phyloP scores from a whole-genome alignment of 2,329 filamentous ascomycete species.

The Hypoxylon sp. region DNA sequence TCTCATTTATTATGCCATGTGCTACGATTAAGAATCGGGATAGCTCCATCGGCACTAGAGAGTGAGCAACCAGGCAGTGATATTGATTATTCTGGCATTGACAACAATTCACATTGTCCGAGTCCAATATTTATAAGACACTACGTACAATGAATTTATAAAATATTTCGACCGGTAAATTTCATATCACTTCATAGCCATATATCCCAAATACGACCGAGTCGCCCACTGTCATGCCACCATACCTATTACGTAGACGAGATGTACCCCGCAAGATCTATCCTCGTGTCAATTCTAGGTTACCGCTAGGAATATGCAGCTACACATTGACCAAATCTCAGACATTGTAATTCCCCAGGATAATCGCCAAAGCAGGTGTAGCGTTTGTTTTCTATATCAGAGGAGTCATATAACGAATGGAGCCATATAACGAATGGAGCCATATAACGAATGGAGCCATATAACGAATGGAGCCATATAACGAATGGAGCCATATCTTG shows the following conservation, averaged over 20 bases:
- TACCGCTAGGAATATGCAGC: background rate
- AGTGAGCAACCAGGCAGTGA: background rate
- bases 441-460: background rate
- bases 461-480: background rate
- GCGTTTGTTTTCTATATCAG: background rate
- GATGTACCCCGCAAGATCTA: constrained; percentile 9
- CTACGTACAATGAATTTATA: background rate
- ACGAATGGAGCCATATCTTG: background rate
- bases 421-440: background rate
- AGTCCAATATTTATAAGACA: background rate
- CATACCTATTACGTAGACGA: background rate
- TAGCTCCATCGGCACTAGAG: background rate
- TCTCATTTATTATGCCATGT: background rate
- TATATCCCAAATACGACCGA: background rate
- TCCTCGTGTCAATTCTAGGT: background rate
- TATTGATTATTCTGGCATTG: background rate
- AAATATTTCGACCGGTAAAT: background rate
- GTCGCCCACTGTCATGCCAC: background rate
- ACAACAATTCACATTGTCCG: background rate
- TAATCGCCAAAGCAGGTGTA: background rate
- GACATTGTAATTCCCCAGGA: background rate
- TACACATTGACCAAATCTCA: background rate
- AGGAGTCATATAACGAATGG: background rate
- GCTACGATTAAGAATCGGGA: background rate
- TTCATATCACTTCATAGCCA: background rate